Evolutionary conservation across 2,329 filamentous ascomycete species (phyloP), one percentile per base, ranked within the genome.

Genomic region (Sporothrix globosa): DNA sequence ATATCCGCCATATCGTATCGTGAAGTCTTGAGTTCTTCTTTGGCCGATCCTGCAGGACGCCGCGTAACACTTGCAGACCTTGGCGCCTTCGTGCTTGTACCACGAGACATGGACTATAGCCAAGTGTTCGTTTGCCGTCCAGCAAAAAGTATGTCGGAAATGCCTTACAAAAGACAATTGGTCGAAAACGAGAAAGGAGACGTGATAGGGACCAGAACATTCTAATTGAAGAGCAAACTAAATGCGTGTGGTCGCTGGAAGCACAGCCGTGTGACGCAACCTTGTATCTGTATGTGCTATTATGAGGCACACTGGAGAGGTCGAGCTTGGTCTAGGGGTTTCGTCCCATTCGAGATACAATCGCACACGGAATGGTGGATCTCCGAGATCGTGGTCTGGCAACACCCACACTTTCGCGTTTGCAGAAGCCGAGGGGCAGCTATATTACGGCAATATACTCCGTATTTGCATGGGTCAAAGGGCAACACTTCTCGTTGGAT

Each of bases 31-130:
- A 61, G 56, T 30, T 44, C 30, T 60, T 50, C 39, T 54, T 52
- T 68, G 65, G 24, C 69, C 69, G 69, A 70, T 70, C 48, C 65
- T 70, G 69, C 69, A 68, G 65, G 54, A 65, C 54, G 54, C 65
- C 56, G 56, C 30, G 69, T 70, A 52, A 65, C 52, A 70, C 65
- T 63, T 54, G 65, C 65, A 68, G 65, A 56, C 39, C 46, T 9
- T 48, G 13, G 34, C 39, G 27, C 46, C n/a, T 14, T 27, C 4
- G 44, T 54, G 46, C 41, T 44, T 24, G 63, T 70, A 41, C 44
- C 11, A 70, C 69, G 17, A 39, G 5, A 34, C 34, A 2, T 14
- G 19, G 10, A 19, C 21, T n/a, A 19, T 44, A 11, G 24, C 9
- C 10, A 17, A 30, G 27, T n/a, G 50, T 34, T 46, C 17, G 61